phyloP scores from a whole-genome alignment of 1,284 basidiomycete genomes.

The Phylloboletellus chloephorus region DNA sequence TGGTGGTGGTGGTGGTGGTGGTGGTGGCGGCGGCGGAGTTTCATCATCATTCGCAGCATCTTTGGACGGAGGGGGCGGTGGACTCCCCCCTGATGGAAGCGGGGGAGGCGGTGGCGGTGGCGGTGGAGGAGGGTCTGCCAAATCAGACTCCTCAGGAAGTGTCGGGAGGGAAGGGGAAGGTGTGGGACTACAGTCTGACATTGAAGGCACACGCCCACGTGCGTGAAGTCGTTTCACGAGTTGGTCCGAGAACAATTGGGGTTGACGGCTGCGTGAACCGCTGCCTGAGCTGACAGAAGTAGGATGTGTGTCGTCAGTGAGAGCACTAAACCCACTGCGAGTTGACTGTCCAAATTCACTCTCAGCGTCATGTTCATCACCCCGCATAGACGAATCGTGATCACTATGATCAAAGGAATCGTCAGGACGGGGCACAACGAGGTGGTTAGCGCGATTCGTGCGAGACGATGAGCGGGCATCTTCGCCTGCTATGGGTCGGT shows the following conservation, averaged over 20 bases:
- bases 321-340: conserved; percentile 39
- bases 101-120: conserved; percentile 34
- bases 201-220: conserved; percentile 30
- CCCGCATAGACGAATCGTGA: conserved; percentile 34
- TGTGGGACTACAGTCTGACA: conserved; percentile 19
- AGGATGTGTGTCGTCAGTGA: conserved; percentile 45
- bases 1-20: conserved; percentile 29
- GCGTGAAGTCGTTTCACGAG: conserved; percentile 44
- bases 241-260: conserved; percentile 55
- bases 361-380: conserved; percentile 48
- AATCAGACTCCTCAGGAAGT: conserved; percentile 35
- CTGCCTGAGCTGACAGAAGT: conserved; percentile 53
- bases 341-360: conserved; percentile 53
- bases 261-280: conserved; percentile 30
- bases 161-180: conserved; percentile 29
- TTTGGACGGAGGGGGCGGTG: conserved; percentile 26
- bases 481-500: conserved; percentile 34
- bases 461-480: conserved; percentile 33
- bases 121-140: conserved; percentile 19
- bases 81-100: conserved; percentile 9
- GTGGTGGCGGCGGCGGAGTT: conserved; percentile 26
- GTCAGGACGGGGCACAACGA: conserved; percentile 41
- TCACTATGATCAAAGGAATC: conserved; percentile 40
- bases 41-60: conserved; percentile 32
- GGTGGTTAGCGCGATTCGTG: conserved; percentile 38